phyloP scores from a whole-genome alignment of 345 rosid species.

The Salix exigua region DNA sequence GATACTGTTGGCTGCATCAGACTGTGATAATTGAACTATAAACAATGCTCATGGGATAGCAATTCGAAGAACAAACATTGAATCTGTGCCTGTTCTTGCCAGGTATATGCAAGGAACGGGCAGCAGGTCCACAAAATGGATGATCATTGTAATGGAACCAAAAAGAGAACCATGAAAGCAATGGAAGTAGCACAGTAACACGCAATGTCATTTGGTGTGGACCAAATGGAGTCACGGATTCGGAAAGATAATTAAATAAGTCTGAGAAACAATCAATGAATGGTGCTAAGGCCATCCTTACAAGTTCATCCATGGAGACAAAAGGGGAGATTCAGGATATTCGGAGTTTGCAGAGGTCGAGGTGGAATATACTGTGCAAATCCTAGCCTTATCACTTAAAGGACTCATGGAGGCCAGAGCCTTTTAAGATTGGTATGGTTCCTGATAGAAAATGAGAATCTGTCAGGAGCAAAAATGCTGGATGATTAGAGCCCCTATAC shows the following conservation, averaged over 20 bases:
- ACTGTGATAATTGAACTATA: not conserved
- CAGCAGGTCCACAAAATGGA: not conserved
- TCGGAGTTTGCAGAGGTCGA: not conserved
- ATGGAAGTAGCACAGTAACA: not conserved
- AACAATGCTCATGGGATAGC: not conserved
- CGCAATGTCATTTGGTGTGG: not conserved
- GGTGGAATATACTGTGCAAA: not conserved
- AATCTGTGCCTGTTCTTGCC: slow-evolving; percentile 1
- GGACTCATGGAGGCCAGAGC: not conserved
- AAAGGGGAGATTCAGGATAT: not conserved
- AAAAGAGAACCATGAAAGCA: not conserved
- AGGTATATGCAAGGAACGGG: not conserved
- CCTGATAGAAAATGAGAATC: not conserved
- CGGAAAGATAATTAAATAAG: not conserved
- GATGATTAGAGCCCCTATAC: not conserved
- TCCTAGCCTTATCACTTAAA: not conserved
- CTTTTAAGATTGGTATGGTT: not conserved
- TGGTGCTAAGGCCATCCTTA: not conserved
- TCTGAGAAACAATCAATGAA: not conserved
- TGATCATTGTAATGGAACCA: not conserved
- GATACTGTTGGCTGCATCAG: slow-evolving; percentile 7
- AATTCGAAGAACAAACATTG: not conserved
- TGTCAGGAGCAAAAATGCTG: not conserved
- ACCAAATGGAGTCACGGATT: not conserved
- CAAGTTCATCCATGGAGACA: not conserved